Base-by-base conservation (phyloP, 345 rosid genomes). In the Acer negundo region DNA sequence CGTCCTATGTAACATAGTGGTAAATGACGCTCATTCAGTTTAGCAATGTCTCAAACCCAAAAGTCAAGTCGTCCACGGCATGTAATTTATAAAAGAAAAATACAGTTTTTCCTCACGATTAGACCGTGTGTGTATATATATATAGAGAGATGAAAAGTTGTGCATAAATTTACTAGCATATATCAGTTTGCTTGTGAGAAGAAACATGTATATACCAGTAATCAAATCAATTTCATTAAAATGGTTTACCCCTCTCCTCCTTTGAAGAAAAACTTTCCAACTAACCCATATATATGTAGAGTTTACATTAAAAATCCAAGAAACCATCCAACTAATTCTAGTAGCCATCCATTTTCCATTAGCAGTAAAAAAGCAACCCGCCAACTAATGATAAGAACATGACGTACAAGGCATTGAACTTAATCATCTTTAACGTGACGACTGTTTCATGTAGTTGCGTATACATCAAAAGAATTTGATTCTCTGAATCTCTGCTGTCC, bases 341-440 rank as follows among this genome's bases (percentile, higher is more conserved):
- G 38, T 61, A 63, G 47, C 28, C 64, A 42, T 5, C 59, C 40
- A 64, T 22, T 72, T 65, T 59, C 44, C 77, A 63, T 51, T 78
- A n/a, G 6, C 73, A 56, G 23, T 35, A 51, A 35, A 66, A 49
- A 49, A 62, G 23, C 26, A 76, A 74, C 56, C 42, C 72, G 40
- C 84, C 80, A 77, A 78, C 83, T 55, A 78, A 81, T 75, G 80
- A 67, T 72, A 76, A 40, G 28, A 35, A 35, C 6, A 61, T 44
- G 28, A 7, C 58, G 6, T 35, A 35, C 38, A 35, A 15, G 11
- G 31, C 46, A 28, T 49, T 49, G 55, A 11, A 47, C 15, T 11
- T 49, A 47, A 47, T 47, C 15, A 49, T 15, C 4, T 49, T 15
- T 49, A 49, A 49, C 0, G 16, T 49, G 55, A 49, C 17, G 5